Evolutionary conservation across 2,329 filamentous ascomycete genomes (phyloP), one percentile per base, ranked within the genome.

Genomic region (Eurotiales sp.): DNA sequence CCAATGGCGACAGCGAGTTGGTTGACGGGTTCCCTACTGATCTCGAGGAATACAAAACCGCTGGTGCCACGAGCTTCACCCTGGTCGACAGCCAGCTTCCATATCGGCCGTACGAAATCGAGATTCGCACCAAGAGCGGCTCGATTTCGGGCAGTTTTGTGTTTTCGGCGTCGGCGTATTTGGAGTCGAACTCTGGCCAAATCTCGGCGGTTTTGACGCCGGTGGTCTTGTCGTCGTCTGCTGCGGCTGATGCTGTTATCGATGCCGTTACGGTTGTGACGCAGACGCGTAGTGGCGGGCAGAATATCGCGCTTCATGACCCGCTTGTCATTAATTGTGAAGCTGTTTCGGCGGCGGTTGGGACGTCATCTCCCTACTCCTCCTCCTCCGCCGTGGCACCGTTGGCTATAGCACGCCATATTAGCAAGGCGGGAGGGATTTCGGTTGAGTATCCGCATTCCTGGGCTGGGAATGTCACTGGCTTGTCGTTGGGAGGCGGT

Each of bases 111-210:
- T 64, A 63, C 46, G 59, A 61, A 15, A 57, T 64, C 15, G 58
- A 65, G 32, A 64, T 69, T 41, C 53, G 58, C 19, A 64, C 61
- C 8, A 39, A 49, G 4, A 58, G 56, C 17, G 67, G 67, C n/a
- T 58, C 54, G 22, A 60, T 69, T 30, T 53, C 52, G 5, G 66
- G 64, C 71, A 68, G 71, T 46, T 69, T 81, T 56, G 66, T 80
- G 5, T 73, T 81, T 25, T 67, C 76, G 1, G 68, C 72, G 21
- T 73, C 77, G 37, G 63, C 68, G 4, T 70, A 82, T 56, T 61
- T 72, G 21, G 67, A 69, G 3, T 74, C 78, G 8, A 57, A 66
- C 1, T 67, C 66, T 43, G 82, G 82, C 23, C 65, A 61, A 7
- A 53, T 53, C 21, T 32, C 45, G 6, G 32, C 51, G 2, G 32